A percentile compares a stretch with the other conserved stretches of the same genome.
phyloP scores from a whole-genome alignment of 345 rosid genomes.

The Brassica carinata region DNA sequence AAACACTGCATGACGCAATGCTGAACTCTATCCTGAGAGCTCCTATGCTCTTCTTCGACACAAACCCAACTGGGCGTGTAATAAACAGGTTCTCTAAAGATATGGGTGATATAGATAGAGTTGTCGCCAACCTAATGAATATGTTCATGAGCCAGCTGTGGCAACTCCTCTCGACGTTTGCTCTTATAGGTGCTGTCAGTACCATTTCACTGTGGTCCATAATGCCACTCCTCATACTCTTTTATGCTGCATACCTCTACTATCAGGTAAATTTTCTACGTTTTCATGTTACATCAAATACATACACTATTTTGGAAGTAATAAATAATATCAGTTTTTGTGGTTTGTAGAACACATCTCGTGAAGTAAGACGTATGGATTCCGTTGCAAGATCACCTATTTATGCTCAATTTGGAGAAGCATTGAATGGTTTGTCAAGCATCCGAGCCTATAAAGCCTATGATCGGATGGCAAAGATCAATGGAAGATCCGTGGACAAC shows the following conservation, averaged over 20 bases:
- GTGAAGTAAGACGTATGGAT: slow-evolving; percentile 92
- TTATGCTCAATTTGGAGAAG: slow-evolving; percentile 97
- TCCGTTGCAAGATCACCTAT: slow-evolving; percentile 86
- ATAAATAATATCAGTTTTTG: slow-evolving; percentile 7
- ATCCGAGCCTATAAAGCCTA: slow-evolving; percentile 93
- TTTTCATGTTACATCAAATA: not conserved
- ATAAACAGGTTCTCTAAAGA: slow-evolving; percentile 95
- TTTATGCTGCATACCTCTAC: slow-evolving; percentile 83
- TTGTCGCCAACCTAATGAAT: slow-evolving; percentile 67
- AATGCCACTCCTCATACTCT: slow-evolving; percentile 87
- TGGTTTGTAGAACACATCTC: slow-evolving; percentile 71
- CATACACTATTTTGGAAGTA: not conserved
- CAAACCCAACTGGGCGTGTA: slow-evolving; percentile 89
- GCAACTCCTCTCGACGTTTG: slow-evolving; percentile 92
- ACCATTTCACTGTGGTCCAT: slow-evolving; percentile 90
- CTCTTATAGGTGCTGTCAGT: slow-evolving; percentile 83
- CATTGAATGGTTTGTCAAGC: slow-evolving; percentile 81
- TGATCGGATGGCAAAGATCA: slow-evolving; percentile 72
- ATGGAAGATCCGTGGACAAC: slow-evolving; percentile 86
- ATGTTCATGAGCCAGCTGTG: slow-evolving; percentile 75
- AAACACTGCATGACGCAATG: slow-evolving; percentile 76
- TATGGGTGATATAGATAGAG: slow-evolving; percentile 84
- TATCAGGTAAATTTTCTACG: slow-evolving; percentile 68
- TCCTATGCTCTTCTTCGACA: slow-evolving; percentile 91
- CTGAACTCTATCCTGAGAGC: slow-evolving; percentile 78